These are phyloP conservation scores for Lasiosphaeriaceae sp. DNA, from an alignment of 495 filamentous ascomycete genomes.

Conservation along the genomic window DNA sequence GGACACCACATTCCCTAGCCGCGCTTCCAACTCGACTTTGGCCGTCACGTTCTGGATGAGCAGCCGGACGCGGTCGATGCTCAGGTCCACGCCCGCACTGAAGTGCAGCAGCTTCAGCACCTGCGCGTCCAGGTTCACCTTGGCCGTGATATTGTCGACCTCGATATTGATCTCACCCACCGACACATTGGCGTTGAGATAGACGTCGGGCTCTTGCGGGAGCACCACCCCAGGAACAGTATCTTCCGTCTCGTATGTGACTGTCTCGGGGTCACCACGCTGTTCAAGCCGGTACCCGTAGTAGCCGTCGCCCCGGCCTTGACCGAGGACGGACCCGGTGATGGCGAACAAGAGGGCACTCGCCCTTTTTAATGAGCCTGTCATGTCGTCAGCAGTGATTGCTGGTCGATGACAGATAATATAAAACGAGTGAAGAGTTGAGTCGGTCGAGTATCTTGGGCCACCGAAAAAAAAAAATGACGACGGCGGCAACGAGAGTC, in stretches of 20 bases:
- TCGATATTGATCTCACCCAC: conserved; percentile 51
- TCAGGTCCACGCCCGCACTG: conserved; percentile 53
- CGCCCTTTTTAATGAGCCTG: conserved; percentile 20
- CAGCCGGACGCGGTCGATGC: conserved; percentile 49
- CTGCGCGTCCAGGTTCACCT: conserved; percentile 56
- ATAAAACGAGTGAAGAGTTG: conserved; percentile 11
- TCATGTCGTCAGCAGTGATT: conserved; percentile 16
- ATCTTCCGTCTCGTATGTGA: conserved; percentile 47
- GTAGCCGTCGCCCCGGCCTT: conserved; percentile 37
- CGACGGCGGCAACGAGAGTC: neutral
- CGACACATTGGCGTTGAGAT: conserved; percentile 50
- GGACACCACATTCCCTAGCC: conserved; percentile 50
- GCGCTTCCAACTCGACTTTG: conserved; percentile 53
- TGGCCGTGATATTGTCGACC: conserved; percentile 55
- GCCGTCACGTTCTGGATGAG: conserved; percentile 53
- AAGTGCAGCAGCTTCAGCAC: conserved; percentile 53
- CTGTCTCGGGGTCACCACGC: conserved; percentile 44
- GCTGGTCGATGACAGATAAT: neutral
- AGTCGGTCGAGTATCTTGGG: neutral
- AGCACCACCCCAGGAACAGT: conserved; percentile 39
- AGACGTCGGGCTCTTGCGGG: conserved; percentile 48
- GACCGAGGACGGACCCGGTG: neutral
- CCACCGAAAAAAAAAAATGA: neutral
- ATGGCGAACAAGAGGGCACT: conserved; percentile 24
- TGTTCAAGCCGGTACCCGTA: conserved; percentile 50